Base-by-base conservation (phyloP, 495 filamentous ascomycete species). In the Ascodesmis nigricans region DNA sequence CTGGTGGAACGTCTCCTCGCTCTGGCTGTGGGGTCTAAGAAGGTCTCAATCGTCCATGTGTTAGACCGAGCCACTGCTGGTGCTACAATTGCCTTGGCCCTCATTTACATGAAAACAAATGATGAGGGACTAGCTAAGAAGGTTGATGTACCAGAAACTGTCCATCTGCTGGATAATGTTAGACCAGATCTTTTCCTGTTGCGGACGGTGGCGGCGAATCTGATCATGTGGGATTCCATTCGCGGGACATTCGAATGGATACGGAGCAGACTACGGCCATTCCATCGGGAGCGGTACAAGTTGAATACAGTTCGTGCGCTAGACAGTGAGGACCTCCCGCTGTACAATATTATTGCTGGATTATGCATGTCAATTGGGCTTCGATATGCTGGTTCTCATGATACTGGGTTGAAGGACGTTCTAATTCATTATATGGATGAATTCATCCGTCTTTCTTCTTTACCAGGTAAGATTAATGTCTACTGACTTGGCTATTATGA, bases 81-180 rank as follows among this genome's bases (percentile, higher is more conserved):
- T 25, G 82, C 87, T 1, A 81, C 79, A 1, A 64, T 95, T 31
- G 82, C 87, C 2, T 63, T 93, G 31, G 71, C 80, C n/a, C 65
- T 95, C 25, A 84, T 95, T 29, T 99, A 82, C 54, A 90, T 99
- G 82, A 95, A 93, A 52, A 80, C 90, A 0, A 75, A 84, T 36
- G 77, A 99, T 47, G 66, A 73, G 35, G 68, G 71, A n/a, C 60
- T 99, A 29, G 90, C 87, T 3, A 67, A 72, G 35, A 95, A 91
- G 58, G 74, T 99, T 23, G 80, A 93, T 50, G 70, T 93, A 1
- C 87, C 90, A 3, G 77, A 92, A 44, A 80, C 83, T 0, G 58
- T 73, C 10, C 63, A 83, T 36, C 78, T 92, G 33, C 92, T 91
- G 50, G 90, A 93, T 49, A 91, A 95, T 51, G 72, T 93, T 15